phyloP scores from a whole-genome alignment of 148 eudicot species.

The Salicornia ramosissima region DNA sequence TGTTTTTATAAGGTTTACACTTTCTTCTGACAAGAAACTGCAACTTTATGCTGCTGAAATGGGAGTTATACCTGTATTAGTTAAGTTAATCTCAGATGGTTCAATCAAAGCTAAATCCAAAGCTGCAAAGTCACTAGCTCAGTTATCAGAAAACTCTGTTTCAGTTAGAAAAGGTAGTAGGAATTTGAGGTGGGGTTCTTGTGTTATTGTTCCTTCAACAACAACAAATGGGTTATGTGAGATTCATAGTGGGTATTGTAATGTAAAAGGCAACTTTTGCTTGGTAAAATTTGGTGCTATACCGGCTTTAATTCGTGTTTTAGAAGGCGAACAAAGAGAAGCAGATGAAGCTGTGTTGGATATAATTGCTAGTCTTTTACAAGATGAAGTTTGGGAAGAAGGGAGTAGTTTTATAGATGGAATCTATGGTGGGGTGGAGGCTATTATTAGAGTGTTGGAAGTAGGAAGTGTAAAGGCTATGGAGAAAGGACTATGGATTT shows the following conservation, averaged over 20 bases:
- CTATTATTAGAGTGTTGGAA: slow-evolving; percentile 47
- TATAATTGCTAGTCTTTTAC: slow-evolving; percentile 53
- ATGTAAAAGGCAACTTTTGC: slow-evolving; percentile 56
- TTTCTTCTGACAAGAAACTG: slow-evolving; percentile 55
- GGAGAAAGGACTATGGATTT: slow-evolving; percentile 68
- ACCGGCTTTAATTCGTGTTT: slow-evolving; percentile 36
- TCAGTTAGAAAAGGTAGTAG: slow-evolving; percentile 35
- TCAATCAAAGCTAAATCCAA: slow-evolving; percentile 46
- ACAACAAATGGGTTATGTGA: slow-evolving; percentile 42
- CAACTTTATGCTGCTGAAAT: slow-evolving; percentile 55
- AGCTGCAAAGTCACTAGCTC: slow-evolving; percentile 69
- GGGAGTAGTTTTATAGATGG: slow-evolving; percentile 54
- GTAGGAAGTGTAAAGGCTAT: slow-evolving; percentile 53
- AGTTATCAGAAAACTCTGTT: slow-evolving; percentile 51
- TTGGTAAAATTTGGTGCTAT: slow-evolving; percentile 67
- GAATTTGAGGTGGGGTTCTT: slow-evolving; percentile 42
- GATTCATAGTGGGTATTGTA: slow-evolving; percentile 60
- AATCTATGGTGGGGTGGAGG: slow-evolving; percentile 31
- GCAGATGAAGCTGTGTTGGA: slow-evolving; percentile 65
- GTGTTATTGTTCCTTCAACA: slow-evolving; percentile 46
- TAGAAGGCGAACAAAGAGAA: slow-evolving; percentile 55
- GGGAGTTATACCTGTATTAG: slow-evolving; percentile 50
- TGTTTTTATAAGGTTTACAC: slow-evolving; percentile 56
- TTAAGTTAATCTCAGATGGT: slow-evolving; percentile 52
- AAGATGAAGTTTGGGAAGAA: slow-evolving; percentile 60